A percentile compares a stretch with the other conserved stretches of the same genome.
These are phyloP conservation scores for Calocera cornea DNA, from an alignment of 768 basidiomycete species.

Conservation along the genomic window DNA sequence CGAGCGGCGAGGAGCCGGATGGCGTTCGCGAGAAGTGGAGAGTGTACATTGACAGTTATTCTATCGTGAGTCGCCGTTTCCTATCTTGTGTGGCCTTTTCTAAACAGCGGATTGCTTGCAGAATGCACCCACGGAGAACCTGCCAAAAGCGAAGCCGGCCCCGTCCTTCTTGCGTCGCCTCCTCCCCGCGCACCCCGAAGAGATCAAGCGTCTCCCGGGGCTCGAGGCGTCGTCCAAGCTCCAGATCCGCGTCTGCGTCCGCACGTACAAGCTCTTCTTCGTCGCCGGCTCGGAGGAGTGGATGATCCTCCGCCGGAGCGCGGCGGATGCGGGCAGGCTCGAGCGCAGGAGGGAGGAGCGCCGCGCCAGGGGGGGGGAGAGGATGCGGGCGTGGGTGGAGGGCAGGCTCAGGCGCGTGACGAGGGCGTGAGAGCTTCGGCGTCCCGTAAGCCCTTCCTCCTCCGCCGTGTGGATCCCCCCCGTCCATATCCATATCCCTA, in stretches of 20 bases:
- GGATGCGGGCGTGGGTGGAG: not conserved
- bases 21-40: slow-evolving; percentile 27
- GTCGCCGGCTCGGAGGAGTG: slow-evolving; percentile 38
- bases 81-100: not conserved
- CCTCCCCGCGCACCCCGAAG: not conserved
- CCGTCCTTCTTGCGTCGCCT: not conserved
- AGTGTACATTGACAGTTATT: slow-evolving; percentile 31
- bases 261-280: slow-evolving; percentile 60
- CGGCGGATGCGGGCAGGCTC: not conserved
- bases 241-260: slow-evolving; percentile 72
- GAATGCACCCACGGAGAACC: slow-evolving; percentile 10
- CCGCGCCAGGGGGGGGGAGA: not conserved
- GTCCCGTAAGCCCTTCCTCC: too few relatives aligned
- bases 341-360: not conserved
- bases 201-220: not conserved
- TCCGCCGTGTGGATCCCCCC: too few relatives aligned
- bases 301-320: not conserved
- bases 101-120: not conserved
- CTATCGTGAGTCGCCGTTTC: slow-evolving; percentile 19
- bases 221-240: slow-evolving; percentile 36
- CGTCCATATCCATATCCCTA: too few relatives aligned
- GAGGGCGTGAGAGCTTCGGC: not conserved
- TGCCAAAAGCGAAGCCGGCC: not conserved
- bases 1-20: slow-evolving; percentile 31
- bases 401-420: not conserved